These are phyloP conservation scores for Coemansia sp. DNA, from an alignment of 192 early-diverging fungal species.

Conservation along the genomic window DNA sequence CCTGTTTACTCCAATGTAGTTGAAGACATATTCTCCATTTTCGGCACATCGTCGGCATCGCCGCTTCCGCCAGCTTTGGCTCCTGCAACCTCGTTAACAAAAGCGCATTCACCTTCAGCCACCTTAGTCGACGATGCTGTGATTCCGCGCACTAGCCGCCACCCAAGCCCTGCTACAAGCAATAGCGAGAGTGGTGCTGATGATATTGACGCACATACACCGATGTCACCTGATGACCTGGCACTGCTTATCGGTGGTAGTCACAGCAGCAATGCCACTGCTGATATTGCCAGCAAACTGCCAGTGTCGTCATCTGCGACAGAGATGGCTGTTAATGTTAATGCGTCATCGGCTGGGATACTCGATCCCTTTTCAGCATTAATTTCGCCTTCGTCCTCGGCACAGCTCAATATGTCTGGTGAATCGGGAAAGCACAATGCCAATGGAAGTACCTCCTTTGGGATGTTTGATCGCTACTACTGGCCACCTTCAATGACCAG, in stretches of 20 bases:
- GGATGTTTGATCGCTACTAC: constrained; percentile 14
- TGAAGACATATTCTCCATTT: constrained; percentile 28
- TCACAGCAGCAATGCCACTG: background rate
- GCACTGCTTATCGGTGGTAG: constrained; percentile 23
- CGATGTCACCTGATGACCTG: constrained; percentile 21
- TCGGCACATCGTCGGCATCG: background rate
- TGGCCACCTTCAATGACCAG: constrained; percentile 12
- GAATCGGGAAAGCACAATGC: background rate
- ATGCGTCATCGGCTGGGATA: background rate
- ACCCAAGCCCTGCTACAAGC: constrained; percentile 36
- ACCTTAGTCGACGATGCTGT: constrained; percentile 30
- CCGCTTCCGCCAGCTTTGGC: background rate
- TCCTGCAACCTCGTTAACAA: background rate
- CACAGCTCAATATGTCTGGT: background rate
- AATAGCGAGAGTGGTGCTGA: constrained; percentile 40
- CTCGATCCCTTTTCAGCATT: constrained; percentile 40
- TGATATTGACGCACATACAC: constrained; percentile 14
- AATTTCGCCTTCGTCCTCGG: constrained; percentile 28
- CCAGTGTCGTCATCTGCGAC: background rate
- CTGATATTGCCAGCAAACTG: background rate
- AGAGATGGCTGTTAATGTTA: no score
- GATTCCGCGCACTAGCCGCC: constrained; percentile 34
- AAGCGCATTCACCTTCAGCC: constrained; percentile 1
- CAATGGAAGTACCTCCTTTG: background rate
- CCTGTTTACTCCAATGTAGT: constrained; percentile 31